Evolutionary conservation across 2,329 filamentous ascomycete genomes (phyloP).

Genomic region (Xylariaceae sp.): DNA sequence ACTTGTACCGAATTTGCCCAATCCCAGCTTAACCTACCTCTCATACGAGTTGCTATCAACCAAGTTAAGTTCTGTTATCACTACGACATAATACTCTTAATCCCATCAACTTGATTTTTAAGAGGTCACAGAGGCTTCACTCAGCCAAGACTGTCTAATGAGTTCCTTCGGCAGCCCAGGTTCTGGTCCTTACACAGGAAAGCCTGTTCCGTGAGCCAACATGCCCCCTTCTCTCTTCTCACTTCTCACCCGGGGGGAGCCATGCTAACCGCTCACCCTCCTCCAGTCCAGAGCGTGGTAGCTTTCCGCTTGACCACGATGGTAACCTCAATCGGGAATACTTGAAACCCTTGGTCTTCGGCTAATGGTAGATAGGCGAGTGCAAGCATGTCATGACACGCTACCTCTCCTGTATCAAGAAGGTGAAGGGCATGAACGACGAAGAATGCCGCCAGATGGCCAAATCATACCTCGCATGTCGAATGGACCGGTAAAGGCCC

Average conservation of each 20-base stretch:
- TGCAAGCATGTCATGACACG: slow-evolving; percentile 87
- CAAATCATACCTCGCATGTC: slow-evolving; percentile 86
- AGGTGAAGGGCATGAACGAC: slow-evolving; percentile 82
- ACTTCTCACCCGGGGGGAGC: background rate
- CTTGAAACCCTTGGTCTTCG: background rate
- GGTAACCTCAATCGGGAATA: slow-evolving; percentile 59
- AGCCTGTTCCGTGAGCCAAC: slow-evolving; percentile 40
- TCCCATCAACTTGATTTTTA: background rate
- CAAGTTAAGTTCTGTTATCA: background rate
- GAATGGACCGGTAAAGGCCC: slow-evolving; percentile 85
- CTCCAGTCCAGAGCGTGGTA: slow-evolving; percentile 84
- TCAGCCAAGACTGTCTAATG: slow-evolving; percentile 25
- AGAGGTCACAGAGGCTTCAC: background rate
- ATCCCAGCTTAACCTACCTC: too few species aligned
- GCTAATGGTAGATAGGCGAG: slow-evolving; percentile 66
- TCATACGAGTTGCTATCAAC: background rate
- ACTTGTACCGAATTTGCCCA: too few species aligned
- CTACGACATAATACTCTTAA: too few species aligned
- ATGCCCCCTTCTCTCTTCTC: slow-evolving; percentile 4
- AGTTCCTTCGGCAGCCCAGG: slow-evolving; percentile 44
- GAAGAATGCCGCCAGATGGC: slow-evolving; percentile 83
- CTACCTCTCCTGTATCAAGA: slow-evolving; percentile 89
- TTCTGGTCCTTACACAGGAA: slow-evolving; percentile 37
- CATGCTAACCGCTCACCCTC: slow-evolving; percentile 4
- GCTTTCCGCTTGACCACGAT: slow-evolving; percentile 96